Evolutionary conservation across 2,329 filamentous ascomycete genomes (phyloP), one percentile per base, ranked within the genome.

Genomic region (Sclerotiophoma versabilis): DNA sequence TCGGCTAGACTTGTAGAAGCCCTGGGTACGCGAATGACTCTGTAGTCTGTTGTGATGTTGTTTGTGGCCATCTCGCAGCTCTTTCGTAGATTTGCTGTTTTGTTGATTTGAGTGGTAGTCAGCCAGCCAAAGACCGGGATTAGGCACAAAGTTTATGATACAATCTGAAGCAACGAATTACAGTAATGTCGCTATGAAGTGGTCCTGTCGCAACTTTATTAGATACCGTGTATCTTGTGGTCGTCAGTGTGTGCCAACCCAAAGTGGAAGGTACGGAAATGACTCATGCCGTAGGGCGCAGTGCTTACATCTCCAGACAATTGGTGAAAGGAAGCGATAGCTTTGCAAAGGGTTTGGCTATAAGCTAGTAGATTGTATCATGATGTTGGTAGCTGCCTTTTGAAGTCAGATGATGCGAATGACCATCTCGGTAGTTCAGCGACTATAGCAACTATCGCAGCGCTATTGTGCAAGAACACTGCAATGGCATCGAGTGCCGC

Each of bases 11-110:
- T 46, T 15, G 58, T 43, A 0, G 63, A 63, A 4, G 19, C n/a
- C 14, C 22, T 34, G 1, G 60, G 58, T 14, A 66, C 42, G 14
- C 51, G 53, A n/a, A 62, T n/a, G 34, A 65, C 34, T 12, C 11
- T 49, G 23, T 64, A 64, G 7, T 23, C 43, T 9, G 30, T 34
- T 27, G 37, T 29, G 12, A 14, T 4, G 9, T 45, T 34, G n/a
- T 25, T 29, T 17, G 15, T 3, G 23, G 37, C 14, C 38, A 39
- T 41, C 10, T 49, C 15, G 27, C 3, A 12, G 9, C 8, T 4
- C 32, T 8, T 6, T 4, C 32, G 14, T 6, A 12, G 1, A n/a
- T 14, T 14, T 33, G n/a, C 4, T 14, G 34, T 17, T 11, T 11
- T 22, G n/a, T 32, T 48, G 7, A 19, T 2, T 27, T 32, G 17